A percentile compares a stretch with the other conserved stretches of the same genome.
Evolutionary conservation across 768 basidiomycete genomes (phyloP).

Genomic region (Termitomyces sp.): DNA sequence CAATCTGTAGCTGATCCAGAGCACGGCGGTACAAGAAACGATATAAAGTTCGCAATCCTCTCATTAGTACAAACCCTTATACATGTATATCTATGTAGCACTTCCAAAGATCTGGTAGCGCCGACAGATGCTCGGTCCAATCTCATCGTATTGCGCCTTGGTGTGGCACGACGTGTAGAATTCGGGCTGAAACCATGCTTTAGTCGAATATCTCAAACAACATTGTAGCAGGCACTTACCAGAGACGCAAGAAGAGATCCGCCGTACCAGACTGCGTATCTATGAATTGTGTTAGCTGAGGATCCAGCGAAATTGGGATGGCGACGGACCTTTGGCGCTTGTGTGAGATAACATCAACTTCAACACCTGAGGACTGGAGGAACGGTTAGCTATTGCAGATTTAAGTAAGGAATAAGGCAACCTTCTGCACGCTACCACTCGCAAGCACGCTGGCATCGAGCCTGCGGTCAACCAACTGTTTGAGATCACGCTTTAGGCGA

Average conservation of each 20-base stretch:
- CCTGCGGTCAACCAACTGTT: constrained; percentile 88
- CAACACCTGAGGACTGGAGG: constrained; percentile 86
- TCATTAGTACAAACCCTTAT: not conserved
- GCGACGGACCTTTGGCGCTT: constrained; percentile 81
- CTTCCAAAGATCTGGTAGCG: constrained; percentile 93
- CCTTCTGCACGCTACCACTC: constrained; percentile 75
- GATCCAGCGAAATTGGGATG: not conserved
- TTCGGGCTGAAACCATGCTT: constrained; percentile 60
- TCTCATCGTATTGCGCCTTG: constrained; percentile 91
- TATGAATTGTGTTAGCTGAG: constrained; percentile 24
- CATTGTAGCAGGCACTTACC: constrained; percentile 37
- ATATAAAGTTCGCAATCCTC: not conserved
- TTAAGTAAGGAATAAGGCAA: constrained; percentile 27
- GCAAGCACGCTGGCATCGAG: constrained; percentile 72
- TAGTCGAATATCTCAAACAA: not conserved
- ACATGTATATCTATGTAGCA: constrained; percentile 50
- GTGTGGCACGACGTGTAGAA: constrained; percentile 95
- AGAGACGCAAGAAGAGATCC: constrained; percentile 92
- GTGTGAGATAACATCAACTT: constrained; percentile 98
- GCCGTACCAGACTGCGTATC: constrained; percentile 97
- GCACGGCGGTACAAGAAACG: not conserved
- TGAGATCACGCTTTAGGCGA: constrained; percentile 92
- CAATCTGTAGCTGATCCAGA: not conserved
- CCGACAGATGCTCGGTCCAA: constrained; percentile 88
- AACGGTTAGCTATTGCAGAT: not conserved